phyloP scores from a whole-genome alignment of 139 green algal species.

The Picochlorum sp. region DNA sequence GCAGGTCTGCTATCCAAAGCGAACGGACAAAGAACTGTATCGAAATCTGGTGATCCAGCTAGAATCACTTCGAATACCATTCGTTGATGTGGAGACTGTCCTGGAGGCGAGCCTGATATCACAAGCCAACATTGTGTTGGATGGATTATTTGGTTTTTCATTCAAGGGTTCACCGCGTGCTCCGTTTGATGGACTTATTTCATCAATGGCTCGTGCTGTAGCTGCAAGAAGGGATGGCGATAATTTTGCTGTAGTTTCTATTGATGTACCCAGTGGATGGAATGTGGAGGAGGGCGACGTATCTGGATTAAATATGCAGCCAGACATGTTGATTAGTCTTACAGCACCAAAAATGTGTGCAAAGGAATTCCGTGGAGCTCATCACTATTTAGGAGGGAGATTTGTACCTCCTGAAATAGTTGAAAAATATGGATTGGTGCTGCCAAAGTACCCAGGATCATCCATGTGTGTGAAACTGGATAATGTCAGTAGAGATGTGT shows the following conservation, averaged over 20 bases:
- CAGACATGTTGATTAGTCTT: constrained; percentile 87
- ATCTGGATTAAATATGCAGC: constrained; percentile 37
- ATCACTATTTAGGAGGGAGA: constrained; percentile 90
- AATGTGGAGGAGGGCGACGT: constrained; percentile 64
- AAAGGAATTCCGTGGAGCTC: constrained; percentile 58
- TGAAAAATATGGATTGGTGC: constrained; percentile 59
- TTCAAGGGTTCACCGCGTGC: constrained; percentile 80
- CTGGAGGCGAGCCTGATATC: not conserved
- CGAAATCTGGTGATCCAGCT: constrained; percentile 70
- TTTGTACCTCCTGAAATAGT: constrained; percentile 68
- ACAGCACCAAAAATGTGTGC: constrained; percentile 87
- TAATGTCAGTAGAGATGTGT: constrained; percentile 6
- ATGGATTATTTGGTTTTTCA: constrained; percentile 95
- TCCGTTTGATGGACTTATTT: constrained; percentile 81
- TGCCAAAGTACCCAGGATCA: constrained; percentile 69
- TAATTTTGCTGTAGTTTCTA: constrained; percentile 17
- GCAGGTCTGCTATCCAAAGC: constrained; percentile 78
- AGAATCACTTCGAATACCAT: constrained; percentile 46
- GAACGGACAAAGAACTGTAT: constrained; percentile 79
- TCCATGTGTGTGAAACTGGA: constrained; percentile 51
- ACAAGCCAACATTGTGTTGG: constrained; percentile 71
- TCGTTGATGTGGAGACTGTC: constrained; percentile 52
- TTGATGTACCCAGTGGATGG: constrained; percentile 46
- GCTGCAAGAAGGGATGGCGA: not conserved
- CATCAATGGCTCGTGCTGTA: constrained; percentile 25